Percentiles rank a stretch among this genome's conserved stretches.
Conservation (phyloP, 441 rosid genomes). For the Syzygium syzygioides region DNA sequence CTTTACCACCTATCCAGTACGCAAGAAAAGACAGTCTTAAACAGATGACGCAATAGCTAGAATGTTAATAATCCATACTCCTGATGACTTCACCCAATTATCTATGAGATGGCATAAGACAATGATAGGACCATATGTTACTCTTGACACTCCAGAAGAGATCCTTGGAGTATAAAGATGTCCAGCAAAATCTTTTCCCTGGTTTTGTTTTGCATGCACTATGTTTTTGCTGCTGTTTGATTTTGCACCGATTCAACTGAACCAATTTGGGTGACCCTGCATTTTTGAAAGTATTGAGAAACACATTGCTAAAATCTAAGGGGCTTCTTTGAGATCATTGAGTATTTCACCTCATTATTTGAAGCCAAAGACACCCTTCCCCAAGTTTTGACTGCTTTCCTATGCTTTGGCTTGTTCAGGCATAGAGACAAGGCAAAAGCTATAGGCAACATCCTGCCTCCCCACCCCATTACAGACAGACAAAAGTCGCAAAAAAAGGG, state of each 20-base stretch:
- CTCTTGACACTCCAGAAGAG: neutral
- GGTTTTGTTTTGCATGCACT: neutral
- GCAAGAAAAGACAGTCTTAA: neutral
- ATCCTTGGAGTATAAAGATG: neutral
- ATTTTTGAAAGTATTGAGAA: neutral
- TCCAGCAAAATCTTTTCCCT: neutral
- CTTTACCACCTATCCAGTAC: neutral
- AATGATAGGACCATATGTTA: neutral
- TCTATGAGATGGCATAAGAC: neutral
- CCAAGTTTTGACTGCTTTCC: neutral
- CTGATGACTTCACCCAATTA: neutral
- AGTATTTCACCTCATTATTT: neutral
- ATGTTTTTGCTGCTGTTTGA: neutral
- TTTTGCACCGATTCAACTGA: neutral
- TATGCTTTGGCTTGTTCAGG: neutral
- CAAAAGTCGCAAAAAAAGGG: neutral
- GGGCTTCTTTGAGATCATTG: neutral
- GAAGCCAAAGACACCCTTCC: neutral
- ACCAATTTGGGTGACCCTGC: neutral
- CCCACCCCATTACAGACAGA: neutral
- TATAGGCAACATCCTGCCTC: neutral
- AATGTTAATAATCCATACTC: neutral
- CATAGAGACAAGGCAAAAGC: neutral
- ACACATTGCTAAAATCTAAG: neutral
- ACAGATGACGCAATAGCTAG: neutral